These are phyloP conservation scores for Rhexocercosporidium sp. DNA, from an alignment of 2,329 filamentous ascomycete species.

Conservation along the genomic window DNA sequence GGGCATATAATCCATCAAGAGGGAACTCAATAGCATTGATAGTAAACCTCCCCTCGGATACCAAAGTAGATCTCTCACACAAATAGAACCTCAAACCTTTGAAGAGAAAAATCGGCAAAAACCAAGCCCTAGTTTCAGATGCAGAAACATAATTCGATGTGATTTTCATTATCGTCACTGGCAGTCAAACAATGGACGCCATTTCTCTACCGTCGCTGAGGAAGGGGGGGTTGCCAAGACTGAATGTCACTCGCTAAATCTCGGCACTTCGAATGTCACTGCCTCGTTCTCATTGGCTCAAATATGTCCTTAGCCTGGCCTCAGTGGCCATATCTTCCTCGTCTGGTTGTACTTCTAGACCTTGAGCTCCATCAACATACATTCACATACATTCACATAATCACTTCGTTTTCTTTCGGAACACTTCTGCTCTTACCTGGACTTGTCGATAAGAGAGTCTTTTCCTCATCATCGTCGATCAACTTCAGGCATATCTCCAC, in stretches of 20 bases:
- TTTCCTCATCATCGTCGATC: neutral
- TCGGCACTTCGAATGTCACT: constrained; percentile 1
- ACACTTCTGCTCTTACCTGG: neutral
- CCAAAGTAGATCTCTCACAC: no score
- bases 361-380: neutral
- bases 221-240: neutral
- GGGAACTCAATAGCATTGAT: no score
- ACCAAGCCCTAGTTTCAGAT: no score
- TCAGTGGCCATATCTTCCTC: neutral
- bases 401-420: neutral
- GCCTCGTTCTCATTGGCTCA: neutral
- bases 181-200: neutral
- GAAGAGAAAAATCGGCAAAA: no score
- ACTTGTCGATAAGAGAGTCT: neutral
- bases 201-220: neutral
- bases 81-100: no score
- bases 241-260: constrained; percentile 5
- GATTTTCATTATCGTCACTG: neutral
- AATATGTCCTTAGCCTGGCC: neutral
- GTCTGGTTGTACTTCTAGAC: neutral
- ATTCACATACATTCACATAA: neutral
- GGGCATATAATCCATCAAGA: no score
- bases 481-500: neutral
- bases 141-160: no score
- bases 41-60: no score